Evolutionary conservation across 441 rosid species (phyloP).

Genomic region (Corymbia citriodora): DNA sequence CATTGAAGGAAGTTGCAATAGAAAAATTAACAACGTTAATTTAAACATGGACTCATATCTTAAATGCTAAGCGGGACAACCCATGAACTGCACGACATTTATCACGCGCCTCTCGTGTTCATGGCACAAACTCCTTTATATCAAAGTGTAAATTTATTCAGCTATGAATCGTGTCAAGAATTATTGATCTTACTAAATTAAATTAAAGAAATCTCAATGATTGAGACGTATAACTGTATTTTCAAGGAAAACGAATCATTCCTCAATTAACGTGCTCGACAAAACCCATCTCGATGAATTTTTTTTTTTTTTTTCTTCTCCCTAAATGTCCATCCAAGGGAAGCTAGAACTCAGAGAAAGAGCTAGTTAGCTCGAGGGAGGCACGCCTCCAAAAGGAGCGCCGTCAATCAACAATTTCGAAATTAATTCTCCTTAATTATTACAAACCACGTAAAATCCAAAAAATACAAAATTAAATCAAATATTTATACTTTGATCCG

Average conservation of each 20-base stretch:
- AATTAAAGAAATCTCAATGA: fast-evolving
- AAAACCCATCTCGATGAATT: neutral
- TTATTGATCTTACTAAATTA: fast-evolving
- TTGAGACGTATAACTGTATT: fast-evolving
- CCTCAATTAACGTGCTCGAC: neutral
- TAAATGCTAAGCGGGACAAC: neutral
- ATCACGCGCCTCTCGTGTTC: fast-evolving
- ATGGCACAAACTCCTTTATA: fast-evolving
- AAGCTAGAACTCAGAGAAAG: neutral
- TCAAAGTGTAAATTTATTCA: fast-evolving
- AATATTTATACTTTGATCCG: neutral
- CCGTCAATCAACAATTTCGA: neutral
- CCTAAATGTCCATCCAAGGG: neutral
- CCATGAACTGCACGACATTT: neutral
- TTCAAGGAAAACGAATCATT: fast-evolving
- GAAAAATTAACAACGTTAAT: fast-evolving
- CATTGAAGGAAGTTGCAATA: neutral
- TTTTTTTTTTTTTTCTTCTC: neutral
- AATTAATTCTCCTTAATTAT: neutral
- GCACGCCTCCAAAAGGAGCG: neutral
- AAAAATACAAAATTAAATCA: neutral
- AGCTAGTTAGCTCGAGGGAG: neutral
- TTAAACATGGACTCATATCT: neutral
- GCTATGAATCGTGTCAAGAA: fast-evolving
- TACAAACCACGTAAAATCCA: neutral